phyloP scores from a whole-genome alignment of 352 stramenopile genomes.

The Phytopythium boreale region DNA sequence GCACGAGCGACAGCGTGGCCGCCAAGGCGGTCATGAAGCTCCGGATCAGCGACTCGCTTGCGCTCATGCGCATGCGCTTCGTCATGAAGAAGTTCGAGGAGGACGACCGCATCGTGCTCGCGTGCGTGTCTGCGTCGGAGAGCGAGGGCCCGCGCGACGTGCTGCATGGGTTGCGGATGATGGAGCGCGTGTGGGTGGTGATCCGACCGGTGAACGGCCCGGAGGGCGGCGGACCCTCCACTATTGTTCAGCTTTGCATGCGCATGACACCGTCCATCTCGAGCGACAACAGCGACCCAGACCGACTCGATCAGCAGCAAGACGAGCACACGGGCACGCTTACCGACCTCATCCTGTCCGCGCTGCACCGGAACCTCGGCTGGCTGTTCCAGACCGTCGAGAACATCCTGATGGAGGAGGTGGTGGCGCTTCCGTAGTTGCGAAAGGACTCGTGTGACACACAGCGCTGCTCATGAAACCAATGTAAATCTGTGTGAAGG shows the following conservation, averaged over 20 bases:
- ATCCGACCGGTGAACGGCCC: slow-evolving; percentile 18
- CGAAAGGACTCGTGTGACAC: neutral
- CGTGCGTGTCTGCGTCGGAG: slow-evolving; percentile 25
- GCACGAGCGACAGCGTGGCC: slow-evolving; percentile 27
- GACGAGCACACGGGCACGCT: slow-evolving; percentile 28
- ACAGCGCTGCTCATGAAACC: neutral
- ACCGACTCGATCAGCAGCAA: slow-evolving; percentile 7
- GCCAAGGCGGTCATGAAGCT: slow-evolving; percentile 46
- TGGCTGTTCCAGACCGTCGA: slow-evolving; percentile 51
- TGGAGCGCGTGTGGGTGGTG: slow-evolving; percentile 41
- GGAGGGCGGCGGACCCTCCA: slow-evolving; percentile 16
- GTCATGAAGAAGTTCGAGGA: slow-evolving; percentile 37
- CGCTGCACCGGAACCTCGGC: slow-evolving; percentile 40
- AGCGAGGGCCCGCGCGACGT: slow-evolving; percentile 31
- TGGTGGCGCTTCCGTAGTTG: slow-evolving; percentile 1
- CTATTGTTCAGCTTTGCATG: slow-evolving; percentile 53
- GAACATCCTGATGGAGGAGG: slow-evolving; percentile 50
- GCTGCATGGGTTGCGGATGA: slow-evolving; percentile 31
- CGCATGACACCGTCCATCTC: slow-evolving; percentile 41
- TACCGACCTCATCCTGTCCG: slow-evolving; percentile 44
- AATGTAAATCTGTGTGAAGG: neutral
- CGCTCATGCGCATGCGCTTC: slow-evolving; percentile 32
- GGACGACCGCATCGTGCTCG: slow-evolving; percentile 19
- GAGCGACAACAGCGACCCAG: neutral
- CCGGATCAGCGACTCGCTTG: slow-evolving; percentile 21